Evolutionary conservation across 257 asterid species (phyloP), one percentile per base, ranked within the genome.

Genomic region (Anisodus tanguticus): DNA sequence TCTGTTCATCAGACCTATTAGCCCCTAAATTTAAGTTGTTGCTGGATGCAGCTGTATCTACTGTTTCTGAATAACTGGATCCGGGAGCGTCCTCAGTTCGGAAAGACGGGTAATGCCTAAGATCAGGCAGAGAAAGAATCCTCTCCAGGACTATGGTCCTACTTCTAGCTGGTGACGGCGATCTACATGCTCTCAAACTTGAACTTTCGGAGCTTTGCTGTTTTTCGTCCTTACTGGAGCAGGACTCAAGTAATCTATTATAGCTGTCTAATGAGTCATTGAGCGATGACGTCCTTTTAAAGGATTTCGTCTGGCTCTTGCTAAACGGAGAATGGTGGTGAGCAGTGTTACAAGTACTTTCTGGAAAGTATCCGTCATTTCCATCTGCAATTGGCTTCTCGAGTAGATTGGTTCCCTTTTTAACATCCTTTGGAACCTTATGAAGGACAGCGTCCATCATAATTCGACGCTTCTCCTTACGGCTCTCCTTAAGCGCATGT

Each of bases 41-140:
- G 15, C 62, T 81, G 2, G 80, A 67, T 66, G 26, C 70, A 51
- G 51, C 68, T 57, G 55, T 82, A n/a, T 57, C 83, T 1, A 82
- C 7, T 43, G 85, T 81, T 12, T 84, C 86, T 10, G 54, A 62
- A 41, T 87, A 82, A 78, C 80, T 84, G 17, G 58, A 57, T 49
- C 69, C 69, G 0, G 67, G 74, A 76, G 90, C 83, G 84, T 91
- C 96, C 13, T 92, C 95, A 13, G 80, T 74, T 1, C 85, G 91
- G 37, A 88, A 86, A 53, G 85, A 89, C 4, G 94, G 84, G 85
- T 89, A 88, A 8, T 91, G 84, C 83, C 97, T 92, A 45, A 96
- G 92, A 86, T 93, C 95, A 39, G 97, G 98, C 59, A 92, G 88
- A 2, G 99, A 94, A 67, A 86, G 92, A 79, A 92, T 92, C 89